These are phyloP conservation scores for Capronia americana DNA, from an alignment of 2,329 filamentous ascomycete species.

Conservation along the genomic window DNA sequence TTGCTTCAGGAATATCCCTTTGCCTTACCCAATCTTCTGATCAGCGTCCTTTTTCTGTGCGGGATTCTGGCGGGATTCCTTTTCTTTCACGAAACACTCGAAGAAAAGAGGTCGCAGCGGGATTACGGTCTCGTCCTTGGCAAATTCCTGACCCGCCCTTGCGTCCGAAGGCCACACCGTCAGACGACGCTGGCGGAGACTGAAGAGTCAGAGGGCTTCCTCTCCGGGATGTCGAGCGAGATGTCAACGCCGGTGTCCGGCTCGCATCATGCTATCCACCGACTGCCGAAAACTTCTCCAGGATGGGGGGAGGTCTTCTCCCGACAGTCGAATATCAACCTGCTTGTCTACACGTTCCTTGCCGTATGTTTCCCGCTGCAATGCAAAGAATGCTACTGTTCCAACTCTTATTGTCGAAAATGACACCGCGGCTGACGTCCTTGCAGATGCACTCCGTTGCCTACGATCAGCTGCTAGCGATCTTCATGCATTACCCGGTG, in stretches of 20 bases:
- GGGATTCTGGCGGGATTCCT: conserved; percentile 76
- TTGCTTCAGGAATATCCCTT: conserved; percentile 83
- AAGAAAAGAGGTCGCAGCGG: conserved; percentile 67
- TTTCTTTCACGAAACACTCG: conserved; percentile 86
- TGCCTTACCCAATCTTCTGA: conserved; percentile 80
- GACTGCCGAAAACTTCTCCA: conserved; percentile 40
- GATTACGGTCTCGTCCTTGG: conserved; percentile 82
- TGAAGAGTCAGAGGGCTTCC: conserved; percentile 35
- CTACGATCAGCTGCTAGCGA: conserved; percentile 85
- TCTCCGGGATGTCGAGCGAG: conserved; percentile 29
- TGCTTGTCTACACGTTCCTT: conserved; percentile 79
- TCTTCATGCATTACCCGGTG: conserved; percentile 80
- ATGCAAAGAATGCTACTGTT: neutral
- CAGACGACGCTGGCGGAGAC: conserved; percentile 39
- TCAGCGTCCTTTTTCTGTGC: conserved; percentile 75
- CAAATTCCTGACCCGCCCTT: conserved; percentile 62
- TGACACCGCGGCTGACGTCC: neutral
- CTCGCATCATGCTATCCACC: conserved; percentile 20
- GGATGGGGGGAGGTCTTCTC: conserved; percentile 72
- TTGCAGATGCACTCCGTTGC: conserved; percentile 73
- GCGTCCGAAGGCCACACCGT: conserved; percentile 38
- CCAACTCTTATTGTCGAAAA: neutral
- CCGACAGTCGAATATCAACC: conserved; percentile 74
- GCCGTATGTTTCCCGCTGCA: conserved; percentile 49
- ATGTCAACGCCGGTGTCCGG: conserved; percentile 27